These are phyloP conservation scores for Exophiala phaeomuriformis DNA, from an alignment of 2,329 filamentous ascomycete genomes.

Conservation along the genomic window DNA sequence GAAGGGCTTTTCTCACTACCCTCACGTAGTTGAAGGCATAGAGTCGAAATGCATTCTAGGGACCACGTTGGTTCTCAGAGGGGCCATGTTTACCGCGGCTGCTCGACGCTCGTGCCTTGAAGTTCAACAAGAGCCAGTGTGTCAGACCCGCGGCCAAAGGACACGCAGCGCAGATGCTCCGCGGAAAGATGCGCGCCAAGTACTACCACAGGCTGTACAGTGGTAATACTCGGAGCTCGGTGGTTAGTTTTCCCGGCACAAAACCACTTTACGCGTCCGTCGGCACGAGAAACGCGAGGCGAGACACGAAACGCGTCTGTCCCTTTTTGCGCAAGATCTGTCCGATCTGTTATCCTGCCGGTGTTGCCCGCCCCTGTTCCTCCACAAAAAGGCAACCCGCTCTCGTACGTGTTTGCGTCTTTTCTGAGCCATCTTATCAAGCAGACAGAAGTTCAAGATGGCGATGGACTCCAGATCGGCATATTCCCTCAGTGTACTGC, in stretches of 20 bases:
- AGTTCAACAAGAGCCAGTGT: not conserved
- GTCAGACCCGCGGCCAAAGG: not conserved
- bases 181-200: not conserved
- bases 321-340: not conserved
- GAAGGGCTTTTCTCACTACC: not conserved
- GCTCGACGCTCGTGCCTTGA: not conserved
- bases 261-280: conserved; percentile 2
- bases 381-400: not conserved
- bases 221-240: not conserved
- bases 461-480: conserved; percentile 78
- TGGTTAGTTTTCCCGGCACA: not conserved
- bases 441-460: conserved; percentile 4
- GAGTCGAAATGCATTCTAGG: not conserved
- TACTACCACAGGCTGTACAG: too few species aligned
- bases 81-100: not conserved
- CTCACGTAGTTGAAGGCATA: not conserved
- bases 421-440: not conserved
- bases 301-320: not conserved
- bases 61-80: not conserved
- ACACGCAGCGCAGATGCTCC: conserved; percentile 1
- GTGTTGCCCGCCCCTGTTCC: not conserved
- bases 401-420: not conserved
- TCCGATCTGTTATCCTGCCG: not conserved
- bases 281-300: too few species aligned
- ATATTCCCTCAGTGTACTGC: conserved; percentile 76